Conservation (phyloP, 257 asterid genomes). For the Solanum sejunctum region DNA sequence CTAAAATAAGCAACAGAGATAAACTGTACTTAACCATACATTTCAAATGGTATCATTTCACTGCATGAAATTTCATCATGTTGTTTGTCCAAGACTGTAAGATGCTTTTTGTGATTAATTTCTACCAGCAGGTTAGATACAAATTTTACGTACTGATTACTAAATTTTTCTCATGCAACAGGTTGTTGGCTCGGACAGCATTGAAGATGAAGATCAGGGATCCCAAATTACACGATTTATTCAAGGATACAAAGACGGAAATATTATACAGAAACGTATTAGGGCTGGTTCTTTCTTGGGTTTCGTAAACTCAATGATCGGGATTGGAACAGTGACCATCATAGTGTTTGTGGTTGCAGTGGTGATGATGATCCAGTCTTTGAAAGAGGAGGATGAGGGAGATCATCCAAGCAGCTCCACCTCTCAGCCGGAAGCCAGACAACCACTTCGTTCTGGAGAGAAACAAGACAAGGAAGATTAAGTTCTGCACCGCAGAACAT, state of each 20-base stretch:
- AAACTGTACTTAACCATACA: background rate
- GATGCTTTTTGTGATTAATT: background rate
- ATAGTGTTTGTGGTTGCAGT: slow-evolving; percentile 29
- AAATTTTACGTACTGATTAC: background rate
- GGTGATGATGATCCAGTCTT: slow-evolving; percentile 26
- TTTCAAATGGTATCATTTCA: background rate
- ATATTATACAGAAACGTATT: slow-evolving; percentile 37
- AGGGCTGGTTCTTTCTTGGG: slow-evolving; percentile 43
- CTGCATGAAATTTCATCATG: background rate
- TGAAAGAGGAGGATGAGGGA: slow-evolving; percentile 39
- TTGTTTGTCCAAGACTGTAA: background rate
- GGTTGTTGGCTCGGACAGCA: slow-evolving; percentile 64
- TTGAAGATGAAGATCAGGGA: slow-evolving; percentile 50
- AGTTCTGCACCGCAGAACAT: background rate
- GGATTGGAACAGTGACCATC: slow-evolving; percentile 25
- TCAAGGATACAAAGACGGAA: slow-evolving; percentile 68
- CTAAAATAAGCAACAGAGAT: background rate
- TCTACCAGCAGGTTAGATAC: background rate
- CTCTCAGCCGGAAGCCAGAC: slow-evolving; percentile 24
- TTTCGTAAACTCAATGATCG: slow-evolving; percentile 41
- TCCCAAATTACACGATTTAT: slow-evolving; percentile 51
- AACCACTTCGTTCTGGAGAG: slow-evolving; percentile 15
- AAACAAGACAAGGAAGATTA: slow-evolving; percentile 45
- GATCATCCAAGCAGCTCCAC: slow-evolving; percentile 20
- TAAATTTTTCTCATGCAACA: background rate